phyloP scores from a whole-genome alignment of 768 basidiomycete species.

The Macrolepiota albuminosa region DNA sequence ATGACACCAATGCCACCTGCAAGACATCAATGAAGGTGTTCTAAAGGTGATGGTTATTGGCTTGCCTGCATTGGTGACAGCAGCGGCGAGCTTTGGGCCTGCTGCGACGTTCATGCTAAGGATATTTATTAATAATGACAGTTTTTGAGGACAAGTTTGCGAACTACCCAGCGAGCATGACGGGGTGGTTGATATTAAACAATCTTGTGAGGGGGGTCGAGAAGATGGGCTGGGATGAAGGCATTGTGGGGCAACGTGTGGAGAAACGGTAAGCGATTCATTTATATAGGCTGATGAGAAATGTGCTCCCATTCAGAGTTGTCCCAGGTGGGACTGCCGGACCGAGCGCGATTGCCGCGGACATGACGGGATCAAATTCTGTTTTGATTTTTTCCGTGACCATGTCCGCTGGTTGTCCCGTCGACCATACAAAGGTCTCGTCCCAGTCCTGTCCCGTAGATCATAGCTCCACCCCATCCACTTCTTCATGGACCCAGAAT shows the following conservation, averaged over 20 bases:
- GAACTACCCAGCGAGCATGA: constrained; percentile 69
- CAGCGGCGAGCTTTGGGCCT: constrained; percentile 78
- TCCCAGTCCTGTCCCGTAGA: constrained; percentile 35
- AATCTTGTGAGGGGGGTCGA: constrained; percentile 69
- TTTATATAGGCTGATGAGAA: constrained; percentile 3
- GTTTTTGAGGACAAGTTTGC: constrained; percentile 9
- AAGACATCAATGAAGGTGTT: background rate
- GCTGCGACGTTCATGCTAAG: constrained; percentile 82
- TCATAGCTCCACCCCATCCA: constrained; percentile 21
- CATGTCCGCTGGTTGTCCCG: constrained; percentile 40
- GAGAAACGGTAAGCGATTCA: background rate
- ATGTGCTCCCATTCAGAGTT: background rate
- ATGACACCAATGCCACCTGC: constrained; percentile 81
- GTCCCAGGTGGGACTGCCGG: background rate
- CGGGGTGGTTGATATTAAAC: constrained; percentile 77
- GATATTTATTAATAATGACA: background rate
- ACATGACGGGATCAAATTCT: constrained; percentile 3
- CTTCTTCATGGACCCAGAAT: constrained; percentile 38
- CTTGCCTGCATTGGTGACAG: constrained; percentile 84
- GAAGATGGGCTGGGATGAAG: constrained; percentile 61
- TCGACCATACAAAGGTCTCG: constrained; percentile 42
- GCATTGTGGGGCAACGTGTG: constrained; percentile 39
- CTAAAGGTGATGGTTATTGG: background rate
- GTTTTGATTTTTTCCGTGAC: constrained; percentile 15
- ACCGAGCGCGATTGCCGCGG: constrained; percentile 8